Base-by-base conservation (phyloP, 352 stramenopile species). In the Globisporangium parvum region DNA sequence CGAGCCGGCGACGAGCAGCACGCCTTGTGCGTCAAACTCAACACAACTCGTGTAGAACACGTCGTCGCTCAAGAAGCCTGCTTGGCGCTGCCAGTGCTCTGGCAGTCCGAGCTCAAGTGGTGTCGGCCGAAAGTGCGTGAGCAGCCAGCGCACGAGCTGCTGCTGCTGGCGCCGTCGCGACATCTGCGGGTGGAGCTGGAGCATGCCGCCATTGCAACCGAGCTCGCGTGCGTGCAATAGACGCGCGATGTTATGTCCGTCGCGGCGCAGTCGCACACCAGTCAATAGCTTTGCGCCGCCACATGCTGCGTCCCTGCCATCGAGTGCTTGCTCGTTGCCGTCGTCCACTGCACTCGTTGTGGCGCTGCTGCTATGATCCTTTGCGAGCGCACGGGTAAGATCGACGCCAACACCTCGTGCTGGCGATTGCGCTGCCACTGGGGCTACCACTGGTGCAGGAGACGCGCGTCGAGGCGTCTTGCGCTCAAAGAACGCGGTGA, bases 401-500 rank as follows among this genome's bases (percentile, higher is more conserved):
- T 24, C 45, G 8, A 12, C 9, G 21, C 8, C 21, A 15, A 6
- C 26, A 17, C 11, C 15, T 6, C 47, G 35, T 18, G 26, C 6
- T 47, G 49, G 20, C 39, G 42, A n/a, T n/a, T n/a, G n/a, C n/a
- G n/a, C n/a, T n/a, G n/a, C n/a, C n/a, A n/a, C n/a, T n/a, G n/a
- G n/a, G n/a, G n/a, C 4, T 45, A 20, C 40, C 18, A 45, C 53
- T 20, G 11, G 5, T 1, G 59, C 37, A 2, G 67, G 40, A 6
- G 61, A 62, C 45, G 63, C 60, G 17, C 15, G 26, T 10, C 26
- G 63, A 18, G 54, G 40, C 46, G 62, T 56, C 53, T 89, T 89
- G 39, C 69, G 70, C 66, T 83, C 60, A 68, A 89, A 89, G 67
- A 89, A 89, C 49, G 73, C 69, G 18, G 68, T 87, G 70, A 89